These are phyloP conservation scores for Zygosaccharomyces sapae DNA, from an alignment of 1,139 yeast genomes.

Conservation along the genomic window DNA sequence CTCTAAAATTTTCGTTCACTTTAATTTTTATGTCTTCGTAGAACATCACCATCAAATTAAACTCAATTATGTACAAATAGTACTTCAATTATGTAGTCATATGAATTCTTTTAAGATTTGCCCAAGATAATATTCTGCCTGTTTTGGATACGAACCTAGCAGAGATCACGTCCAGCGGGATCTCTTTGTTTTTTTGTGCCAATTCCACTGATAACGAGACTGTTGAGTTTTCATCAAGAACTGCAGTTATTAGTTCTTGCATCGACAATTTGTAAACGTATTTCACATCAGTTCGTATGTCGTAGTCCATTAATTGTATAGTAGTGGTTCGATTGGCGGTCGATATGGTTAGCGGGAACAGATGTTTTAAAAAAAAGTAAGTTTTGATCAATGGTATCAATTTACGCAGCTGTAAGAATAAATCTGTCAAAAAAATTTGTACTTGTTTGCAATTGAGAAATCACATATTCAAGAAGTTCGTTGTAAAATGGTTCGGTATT, in stretches of 20 bases:
- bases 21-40: neutral
- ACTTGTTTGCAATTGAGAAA: neutral
- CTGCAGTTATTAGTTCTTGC: slow-evolving; percentile 7
- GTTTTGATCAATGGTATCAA: slow-evolving; percentile 7
- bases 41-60: neutral
- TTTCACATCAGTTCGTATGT: slow-evolving; percentile 11
- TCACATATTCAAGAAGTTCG: neutral
- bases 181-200: neutral
- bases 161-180: slow-evolving; percentile 5
- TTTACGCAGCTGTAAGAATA: slow-evolving; percentile 4
- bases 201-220: slow-evolving; percentile 6
- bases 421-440: neutral
- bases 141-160: slow-evolving; percentile 9
- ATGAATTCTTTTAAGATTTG: slow-evolving; percentile 6
- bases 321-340: slow-evolving; percentile 3
- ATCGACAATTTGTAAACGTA: slow-evolving; percentile 8
- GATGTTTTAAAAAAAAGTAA: slow-evolving; percentile 9
- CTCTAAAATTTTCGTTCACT: neutral
- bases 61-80: neutral
- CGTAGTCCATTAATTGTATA: slow-evolving; percentile 18
- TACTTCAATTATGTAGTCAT: slow-evolving; percentile 1
- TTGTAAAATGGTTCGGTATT: slow-evolving; percentile 3
- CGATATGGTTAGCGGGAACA: slow-evolving; percentile 13
- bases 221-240: neutral
- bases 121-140: slow-evolving; percentile 12